Percentiles rank a stretch among this genome's conserved stretches.
Conservation (phyloP, 192 early-diverging fungal genomes). For the Umbelopsis ramanniana region DNA sequence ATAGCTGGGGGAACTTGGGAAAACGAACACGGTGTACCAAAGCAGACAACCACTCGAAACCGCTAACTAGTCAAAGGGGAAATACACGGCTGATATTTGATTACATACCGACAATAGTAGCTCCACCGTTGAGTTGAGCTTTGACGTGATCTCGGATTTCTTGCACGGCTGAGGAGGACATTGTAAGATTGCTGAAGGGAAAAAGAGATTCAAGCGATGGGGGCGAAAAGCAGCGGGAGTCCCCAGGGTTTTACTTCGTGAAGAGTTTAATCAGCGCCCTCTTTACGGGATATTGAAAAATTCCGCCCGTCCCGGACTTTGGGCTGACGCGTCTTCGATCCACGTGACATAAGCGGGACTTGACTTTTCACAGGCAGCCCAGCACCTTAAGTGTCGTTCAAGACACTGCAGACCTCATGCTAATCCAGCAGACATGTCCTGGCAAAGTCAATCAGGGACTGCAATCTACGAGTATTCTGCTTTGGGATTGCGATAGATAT, state of each 20-base stretch:
- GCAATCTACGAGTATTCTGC: slow-evolving; percentile 49
- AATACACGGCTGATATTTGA: too few species aligned
- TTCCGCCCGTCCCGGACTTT: slow-evolving; percentile 9
- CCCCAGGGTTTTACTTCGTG: slow-evolving; percentile 9
- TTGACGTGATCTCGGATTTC: slow-evolving; percentile 31
- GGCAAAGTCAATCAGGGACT: slow-evolving; percentile 53
- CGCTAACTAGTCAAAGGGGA: too few species aligned
- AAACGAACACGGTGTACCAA: background rate
- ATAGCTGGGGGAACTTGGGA: background rate
- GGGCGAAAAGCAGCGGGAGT: slow-evolving; percentile 11
- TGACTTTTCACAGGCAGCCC: background rate
- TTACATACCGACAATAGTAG: slow-evolving; percentile 29
- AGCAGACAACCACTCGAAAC: background rate
- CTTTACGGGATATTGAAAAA: background rate
- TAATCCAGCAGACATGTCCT: slow-evolving; percentile 58
- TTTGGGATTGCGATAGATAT: slow-evolving; percentile 47
- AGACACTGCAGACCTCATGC: slow-evolving; percentile 39
- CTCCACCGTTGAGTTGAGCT: slow-evolving; percentile 25
- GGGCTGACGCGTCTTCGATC: background rate
- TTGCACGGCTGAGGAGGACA: slow-evolving; percentile 16
- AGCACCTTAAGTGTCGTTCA: too few species aligned
- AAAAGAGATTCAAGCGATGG: slow-evolving; percentile 2
- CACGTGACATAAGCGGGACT: background rate
- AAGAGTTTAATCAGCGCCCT: background rate
- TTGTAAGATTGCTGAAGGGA: background rate